phyloP scores from a whole-genome alignment of 2,329 filamentous ascomycete genomes.

The Teratosphaeria viscida region DNA sequence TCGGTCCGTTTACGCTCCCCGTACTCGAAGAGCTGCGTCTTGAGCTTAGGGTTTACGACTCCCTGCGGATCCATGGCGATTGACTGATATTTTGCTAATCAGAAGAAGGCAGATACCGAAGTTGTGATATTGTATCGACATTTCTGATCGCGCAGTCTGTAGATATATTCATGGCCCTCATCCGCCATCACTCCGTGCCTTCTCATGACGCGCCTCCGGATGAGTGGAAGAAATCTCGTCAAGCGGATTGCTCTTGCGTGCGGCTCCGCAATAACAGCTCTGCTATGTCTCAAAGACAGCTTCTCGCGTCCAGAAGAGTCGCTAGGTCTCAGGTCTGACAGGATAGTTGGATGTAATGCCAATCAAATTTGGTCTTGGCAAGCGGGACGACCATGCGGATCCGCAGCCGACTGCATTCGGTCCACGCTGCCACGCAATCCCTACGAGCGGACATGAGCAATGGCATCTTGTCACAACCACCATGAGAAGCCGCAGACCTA shows the following conservation, averaged over 20 bases:
- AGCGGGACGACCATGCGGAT: background rate
- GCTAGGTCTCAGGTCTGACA: background rate
- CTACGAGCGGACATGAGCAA: background rate
- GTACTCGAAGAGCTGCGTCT: conserved; percentile 10
- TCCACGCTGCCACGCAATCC: background rate
- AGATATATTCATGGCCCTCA: background rate
- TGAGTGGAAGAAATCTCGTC: background rate
- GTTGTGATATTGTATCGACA: background rate
- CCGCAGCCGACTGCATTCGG: background rate
- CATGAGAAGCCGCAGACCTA: background rate
- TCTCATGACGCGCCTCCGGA: background rate
- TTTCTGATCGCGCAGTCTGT: background rate
- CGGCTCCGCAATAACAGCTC: background rate
- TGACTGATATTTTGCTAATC: background rate
- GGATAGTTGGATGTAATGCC: background rate
- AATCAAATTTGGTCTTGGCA: background rate
- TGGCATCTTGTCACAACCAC: background rate
- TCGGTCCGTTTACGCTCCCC: conserved; percentile 3
- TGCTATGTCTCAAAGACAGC: background rate
- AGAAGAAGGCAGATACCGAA: background rate
- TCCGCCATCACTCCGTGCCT: background rate
- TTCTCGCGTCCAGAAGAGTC: background rate
- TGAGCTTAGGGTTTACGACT: conserved; percentile 3
- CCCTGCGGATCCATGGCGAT: background rate
- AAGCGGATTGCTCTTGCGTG: background rate